Percentiles rank a stretch among this genome's conserved stretches.
phyloP scores from a whole-genome alignment of 768 basidiomycete species.

The Sarcomyxa edulis region DNA sequence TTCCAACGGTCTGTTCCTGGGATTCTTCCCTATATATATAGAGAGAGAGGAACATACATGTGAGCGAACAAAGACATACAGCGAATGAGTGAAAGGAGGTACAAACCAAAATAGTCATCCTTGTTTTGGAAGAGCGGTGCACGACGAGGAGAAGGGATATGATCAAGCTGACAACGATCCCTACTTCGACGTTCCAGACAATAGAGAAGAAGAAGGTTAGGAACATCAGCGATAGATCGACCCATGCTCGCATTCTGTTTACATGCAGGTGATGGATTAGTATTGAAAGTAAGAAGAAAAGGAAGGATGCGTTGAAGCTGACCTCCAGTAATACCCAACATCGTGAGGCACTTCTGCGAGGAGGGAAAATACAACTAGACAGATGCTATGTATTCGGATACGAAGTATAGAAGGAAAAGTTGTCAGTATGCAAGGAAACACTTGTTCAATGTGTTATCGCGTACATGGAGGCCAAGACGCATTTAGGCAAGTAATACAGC shows the following conservation, averaged over 20 bases:
- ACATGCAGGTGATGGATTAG: background rate
- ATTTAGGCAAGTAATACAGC: slow-evolving; percentile 85
- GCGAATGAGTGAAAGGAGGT: background rate
- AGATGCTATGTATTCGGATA: slow-evolving; percentile 52
- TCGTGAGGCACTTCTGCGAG: slow-evolving; percentile 87
- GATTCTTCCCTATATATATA: slow-evolving; percentile 60
- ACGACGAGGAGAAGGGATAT: slow-evolving; percentile 88
- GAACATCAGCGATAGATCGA: slow-evolving; percentile 79
- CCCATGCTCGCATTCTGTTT: slow-evolving; percentile 84
- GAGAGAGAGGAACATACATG: background rate
- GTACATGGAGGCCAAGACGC: slow-evolving; percentile 83
- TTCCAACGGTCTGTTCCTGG: slow-evolving; percentile 90
- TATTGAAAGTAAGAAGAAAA: background rate
- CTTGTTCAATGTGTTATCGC: slow-evolving; percentile 21
- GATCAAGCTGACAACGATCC: slow-evolving; percentile 83
- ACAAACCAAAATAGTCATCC: slow-evolving; percentile 84
- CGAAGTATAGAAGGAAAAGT: too few relatives aligned
- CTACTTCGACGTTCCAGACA: slow-evolving; percentile 88
- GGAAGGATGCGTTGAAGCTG: slow-evolving; percentile 16
- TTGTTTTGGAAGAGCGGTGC: slow-evolving; percentile 78
- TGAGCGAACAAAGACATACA: background rate
- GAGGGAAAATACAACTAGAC: slow-evolving; percentile 79
- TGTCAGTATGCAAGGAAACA: too few relatives aligned
- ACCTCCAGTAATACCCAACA: slow-evolving; percentile 81
- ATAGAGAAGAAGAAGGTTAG: slow-evolving; percentile 87